These are phyloP conservation scores for Pelagophyceae sp. DNA, from an alignment of 352 stramenopile genomes.

Conservation along the genomic window DNA sequence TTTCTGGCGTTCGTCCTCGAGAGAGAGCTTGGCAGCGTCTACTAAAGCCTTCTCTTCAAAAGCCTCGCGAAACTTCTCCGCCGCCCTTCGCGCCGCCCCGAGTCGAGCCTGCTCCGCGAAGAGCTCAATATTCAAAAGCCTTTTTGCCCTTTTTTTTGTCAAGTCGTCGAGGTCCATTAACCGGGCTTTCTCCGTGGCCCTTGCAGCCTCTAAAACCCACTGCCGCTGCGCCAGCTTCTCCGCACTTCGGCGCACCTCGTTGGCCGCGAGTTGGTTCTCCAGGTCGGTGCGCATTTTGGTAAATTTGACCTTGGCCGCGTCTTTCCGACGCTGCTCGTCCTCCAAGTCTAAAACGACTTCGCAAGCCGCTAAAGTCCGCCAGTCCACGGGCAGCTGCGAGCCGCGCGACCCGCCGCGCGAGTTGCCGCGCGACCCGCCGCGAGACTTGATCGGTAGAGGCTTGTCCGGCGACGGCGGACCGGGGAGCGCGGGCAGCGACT, in stretches of 20 bases:
- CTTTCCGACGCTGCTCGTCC: background rate
- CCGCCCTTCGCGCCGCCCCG: background rate
- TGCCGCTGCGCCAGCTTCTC: background rate
- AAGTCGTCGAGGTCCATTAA: background rate
- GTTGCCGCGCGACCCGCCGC: background rate
- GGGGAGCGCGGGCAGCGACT: no score
- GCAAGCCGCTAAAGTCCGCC: background rate
- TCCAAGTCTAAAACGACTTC: slow-evolving; percentile 2
- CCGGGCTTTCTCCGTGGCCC: background rate
- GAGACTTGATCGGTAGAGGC: background rate
- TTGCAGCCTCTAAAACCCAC: no score
- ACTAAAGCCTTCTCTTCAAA: background rate
- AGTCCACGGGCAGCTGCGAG: slow-evolving; percentile 8
- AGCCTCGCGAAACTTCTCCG: background rate
- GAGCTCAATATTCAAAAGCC: background rate
- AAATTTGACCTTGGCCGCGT: background rate
- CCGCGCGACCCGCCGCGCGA: background rate
- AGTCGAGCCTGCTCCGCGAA: background rate
- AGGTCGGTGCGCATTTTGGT: background rate
- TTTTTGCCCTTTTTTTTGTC: background rate
- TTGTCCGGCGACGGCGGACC: no score
- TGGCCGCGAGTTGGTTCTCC: background rate
- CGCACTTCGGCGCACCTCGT: background rate
- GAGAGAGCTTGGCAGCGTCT: background rate
- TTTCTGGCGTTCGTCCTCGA: background rate